Evolutionary conservation across 2,329 filamentous ascomycete genomes (phyloP).

Genomic region (Blastomyces parvus): DNA sequence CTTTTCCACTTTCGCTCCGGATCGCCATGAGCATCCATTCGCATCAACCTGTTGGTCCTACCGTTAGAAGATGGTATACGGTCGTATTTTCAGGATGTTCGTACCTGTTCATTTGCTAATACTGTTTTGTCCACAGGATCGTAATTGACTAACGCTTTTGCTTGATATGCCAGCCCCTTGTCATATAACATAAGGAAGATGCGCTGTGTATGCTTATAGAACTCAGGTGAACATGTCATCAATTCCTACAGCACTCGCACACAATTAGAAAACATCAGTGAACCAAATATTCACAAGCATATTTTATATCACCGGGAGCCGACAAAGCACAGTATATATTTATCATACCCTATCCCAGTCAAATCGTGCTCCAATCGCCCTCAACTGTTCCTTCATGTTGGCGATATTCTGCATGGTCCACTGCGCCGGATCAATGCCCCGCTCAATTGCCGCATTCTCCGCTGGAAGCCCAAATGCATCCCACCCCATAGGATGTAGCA

Average conservation of each 20-base stretch:
- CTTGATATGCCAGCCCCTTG: conserved; percentile 69
- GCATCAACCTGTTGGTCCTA: conserved; percentile 53
- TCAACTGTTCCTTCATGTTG: conserved; percentile 75
- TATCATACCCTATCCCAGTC: conserved; percentile 66
- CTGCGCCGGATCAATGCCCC: conserved; percentile 62
- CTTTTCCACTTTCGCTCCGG: conserved; percentile 74
- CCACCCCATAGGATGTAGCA: conserved; percentile 88
- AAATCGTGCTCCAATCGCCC: conserved; percentile 70
- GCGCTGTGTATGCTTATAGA: conserved; percentile 82
- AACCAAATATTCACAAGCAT: conserved; percentile 15
- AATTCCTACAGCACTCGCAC: conserved; percentile 53
- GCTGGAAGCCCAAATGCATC: conserved; percentile 85
- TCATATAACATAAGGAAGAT: conserved; percentile 71
- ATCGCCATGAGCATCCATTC: conserved; percentile 77
- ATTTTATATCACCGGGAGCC: conserved; percentile 11
- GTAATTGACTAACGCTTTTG: conserved; percentile 77
- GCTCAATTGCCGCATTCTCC: conserved; percentile 82
- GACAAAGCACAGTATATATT: neutral
- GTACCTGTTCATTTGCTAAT: conserved; percentile 72
- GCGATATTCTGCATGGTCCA: conserved; percentile 77
- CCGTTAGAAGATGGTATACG: conserved; percentile 7
- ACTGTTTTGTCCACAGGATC: conserved; percentile 85
- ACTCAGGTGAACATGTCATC: conserved; percentile 70
- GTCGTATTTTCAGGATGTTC: conserved; percentile 1
- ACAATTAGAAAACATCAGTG: conserved; percentile 18